Conservation (phyloP, 352 stramenopile genomes). For the Pythium oligandrum region DNA sequence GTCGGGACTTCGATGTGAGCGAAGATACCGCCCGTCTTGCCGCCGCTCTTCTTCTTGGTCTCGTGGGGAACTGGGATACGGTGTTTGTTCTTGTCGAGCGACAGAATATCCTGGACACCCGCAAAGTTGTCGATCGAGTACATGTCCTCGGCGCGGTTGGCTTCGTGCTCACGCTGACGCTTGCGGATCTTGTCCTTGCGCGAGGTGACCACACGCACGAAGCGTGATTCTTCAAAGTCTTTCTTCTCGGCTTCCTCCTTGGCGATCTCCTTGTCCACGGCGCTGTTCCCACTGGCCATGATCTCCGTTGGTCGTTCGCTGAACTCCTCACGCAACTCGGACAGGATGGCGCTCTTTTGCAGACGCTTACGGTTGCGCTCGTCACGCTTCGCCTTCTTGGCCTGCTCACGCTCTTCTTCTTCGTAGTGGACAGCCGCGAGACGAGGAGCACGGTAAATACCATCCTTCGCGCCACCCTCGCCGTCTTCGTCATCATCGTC, state of each 20-base stretch:
- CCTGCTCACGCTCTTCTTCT: conserved; percentile 71
- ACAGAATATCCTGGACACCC: conserved; percentile 72
- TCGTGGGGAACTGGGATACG: conserved; percentile 46
- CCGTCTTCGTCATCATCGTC: conserved; percentile 39
- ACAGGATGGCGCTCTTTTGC: conserved; percentile 82
- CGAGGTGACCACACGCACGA: conserved; percentile 81
- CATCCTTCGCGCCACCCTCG: conserved; percentile 35
- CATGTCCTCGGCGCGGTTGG: conserved; percentile 66
- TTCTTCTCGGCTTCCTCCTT: conserved; percentile 82
- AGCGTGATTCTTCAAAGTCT: conserved; percentile 81
- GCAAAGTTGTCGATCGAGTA: conserved; percentile 87
- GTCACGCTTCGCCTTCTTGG: conserved; percentile 79
- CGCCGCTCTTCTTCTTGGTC: conserved; percentile 34
- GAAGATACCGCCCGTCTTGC: conserved; percentile 83
- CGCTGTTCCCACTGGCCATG: conserved; percentile 46
- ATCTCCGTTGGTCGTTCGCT: conserved; percentile 78
- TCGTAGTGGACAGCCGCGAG: conserved; percentile 80
- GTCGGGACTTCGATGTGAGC: conserved; percentile 63
- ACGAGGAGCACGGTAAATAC: conserved; percentile 73
- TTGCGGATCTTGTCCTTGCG: conserved; percentile 88
- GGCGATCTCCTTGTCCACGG: conserved; percentile 77
- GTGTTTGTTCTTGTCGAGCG: conserved; percentile 67
- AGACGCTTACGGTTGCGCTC: conserved; percentile 76
- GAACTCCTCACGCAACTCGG: conserved; percentile 82
- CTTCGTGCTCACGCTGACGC: conserved; percentile 75